Evolutionary conservation across 169 alveolate species (phyloP).

Genomic region (Plasmodium gonderi): DNA sequence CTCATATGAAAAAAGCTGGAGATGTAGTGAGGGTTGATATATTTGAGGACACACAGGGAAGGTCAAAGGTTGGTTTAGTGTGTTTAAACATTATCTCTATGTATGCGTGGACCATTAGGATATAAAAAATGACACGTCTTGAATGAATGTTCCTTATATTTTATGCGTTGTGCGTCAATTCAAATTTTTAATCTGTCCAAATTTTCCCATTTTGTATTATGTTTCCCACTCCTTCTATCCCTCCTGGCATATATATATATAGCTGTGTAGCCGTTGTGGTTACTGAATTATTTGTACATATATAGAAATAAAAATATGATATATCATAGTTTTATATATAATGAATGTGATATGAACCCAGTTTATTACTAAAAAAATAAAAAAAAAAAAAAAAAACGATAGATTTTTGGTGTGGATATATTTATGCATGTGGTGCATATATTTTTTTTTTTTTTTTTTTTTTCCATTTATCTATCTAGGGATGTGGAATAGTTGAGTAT

Average conservation of each 20-base stretch:
- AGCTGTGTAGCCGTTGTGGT: too few species aligned
- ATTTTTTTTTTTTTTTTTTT: not conserved
- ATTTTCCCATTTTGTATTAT: too few species aligned
- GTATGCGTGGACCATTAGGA: not conserved
- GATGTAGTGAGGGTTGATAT: conserved; percentile 92
- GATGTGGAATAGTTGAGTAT: conserved; percentile 90
- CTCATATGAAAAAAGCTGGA: conserved; percentile 93
- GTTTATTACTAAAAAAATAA: too few species aligned
- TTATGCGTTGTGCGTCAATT: conserved; percentile 2
- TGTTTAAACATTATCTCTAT: not conserved
- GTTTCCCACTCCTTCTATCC: too few species aligned
- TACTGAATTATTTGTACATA: too few species aligned
- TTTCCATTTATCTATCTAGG: conserved; percentile 61
- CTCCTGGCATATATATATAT: too few species aligned
- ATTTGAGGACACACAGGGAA: conserved; percentile 90
- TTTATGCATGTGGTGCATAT: not conserved
- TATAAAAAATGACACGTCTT: not conserved
- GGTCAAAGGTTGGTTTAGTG: conserved; percentile 84
- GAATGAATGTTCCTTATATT: not conserved
- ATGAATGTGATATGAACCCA: too few species aligned
- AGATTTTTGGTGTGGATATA: not conserved
- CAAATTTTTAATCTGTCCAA: too few species aligned
- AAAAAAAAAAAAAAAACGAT: too few species aligned
- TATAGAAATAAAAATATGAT: too few species aligned
- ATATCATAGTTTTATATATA: too few species aligned